Conservation (phyloP, 768 basidiomycete species). For the Lactarius trivialis region DNA sequence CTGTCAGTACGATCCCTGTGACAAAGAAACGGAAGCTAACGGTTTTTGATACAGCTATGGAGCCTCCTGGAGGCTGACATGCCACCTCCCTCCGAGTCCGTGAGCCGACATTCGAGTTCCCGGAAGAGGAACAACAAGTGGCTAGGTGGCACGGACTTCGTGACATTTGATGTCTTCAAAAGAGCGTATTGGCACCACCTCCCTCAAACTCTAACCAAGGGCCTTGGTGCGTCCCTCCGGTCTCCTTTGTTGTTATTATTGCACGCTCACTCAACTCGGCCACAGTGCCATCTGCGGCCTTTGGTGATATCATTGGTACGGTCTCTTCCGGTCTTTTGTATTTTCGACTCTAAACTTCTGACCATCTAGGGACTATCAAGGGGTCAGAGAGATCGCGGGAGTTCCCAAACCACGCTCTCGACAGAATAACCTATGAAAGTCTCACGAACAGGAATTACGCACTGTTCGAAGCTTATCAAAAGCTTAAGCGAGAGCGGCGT, state of each 20-base stretch:
- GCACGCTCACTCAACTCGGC: not conserved
- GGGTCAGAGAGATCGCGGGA: constrained; percentile 52
- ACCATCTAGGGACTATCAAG: constrained; percentile 47
- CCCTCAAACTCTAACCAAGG: constrained; percentile 43
- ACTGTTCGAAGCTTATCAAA: constrained; percentile 49
- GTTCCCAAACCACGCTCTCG: constrained; percentile 4
- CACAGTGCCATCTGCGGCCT: constrained; percentile 57
- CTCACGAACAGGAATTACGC: constrained; percentile 2
- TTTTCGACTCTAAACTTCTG: not conserved
- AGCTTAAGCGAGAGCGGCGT: constrained; percentile 35
- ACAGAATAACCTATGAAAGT: constrained; percentile 4
- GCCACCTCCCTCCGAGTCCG: not conserved
- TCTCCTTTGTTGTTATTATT: not conserved
- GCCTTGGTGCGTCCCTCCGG: constrained; percentile 38
- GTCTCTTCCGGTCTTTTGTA: not conserved
- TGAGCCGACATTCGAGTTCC: constrained; percentile 4
- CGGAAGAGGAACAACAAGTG: not conserved
- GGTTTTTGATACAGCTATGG: constrained; percentile 36
- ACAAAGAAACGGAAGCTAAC: not conserved
- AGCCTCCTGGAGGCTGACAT: constrained; percentile 45
- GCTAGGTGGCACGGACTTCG: constrained; percentile 5
- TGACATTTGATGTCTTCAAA: constrained; percentile 45
- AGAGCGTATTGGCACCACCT: constrained; percentile 56
- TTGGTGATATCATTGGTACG: constrained; percentile 57
- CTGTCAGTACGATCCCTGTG: constrained; percentile 32